Evolutionary conservation across 2,329 filamentous ascomycete species (phyloP).

Genomic region (Colletotrichum simmondsii): DNA sequence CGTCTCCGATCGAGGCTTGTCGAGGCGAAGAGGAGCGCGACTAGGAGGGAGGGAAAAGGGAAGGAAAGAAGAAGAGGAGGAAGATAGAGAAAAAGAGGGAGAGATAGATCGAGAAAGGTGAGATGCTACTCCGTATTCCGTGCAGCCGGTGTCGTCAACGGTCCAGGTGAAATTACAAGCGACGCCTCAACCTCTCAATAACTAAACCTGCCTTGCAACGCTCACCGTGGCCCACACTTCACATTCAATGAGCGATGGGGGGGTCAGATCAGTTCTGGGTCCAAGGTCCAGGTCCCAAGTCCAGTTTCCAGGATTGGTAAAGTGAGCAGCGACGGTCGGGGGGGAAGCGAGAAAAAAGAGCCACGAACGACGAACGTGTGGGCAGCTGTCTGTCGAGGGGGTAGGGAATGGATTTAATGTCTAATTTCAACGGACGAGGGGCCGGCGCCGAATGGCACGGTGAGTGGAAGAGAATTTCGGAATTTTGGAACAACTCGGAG

Average conservation of each 20-base stretch:
- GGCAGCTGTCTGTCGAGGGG: conserved; percentile 4
- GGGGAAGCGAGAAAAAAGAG: not conserved
- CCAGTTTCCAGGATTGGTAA: conserved; percentile 18
- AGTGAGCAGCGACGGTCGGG: conserved; percentile 9
- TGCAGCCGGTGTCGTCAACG: conserved; percentile 25
- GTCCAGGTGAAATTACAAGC: conserved; percentile 32
- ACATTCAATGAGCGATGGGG: conserved; percentile 16
- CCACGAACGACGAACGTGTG: conserved; percentile 13
- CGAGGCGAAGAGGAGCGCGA: conserved; percentile 25
- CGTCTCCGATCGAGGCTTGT: conserved; percentile 34
- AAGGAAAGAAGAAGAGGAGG: conserved; percentile 13
- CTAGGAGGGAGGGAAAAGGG: conserved; percentile 11
- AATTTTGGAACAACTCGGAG: not conserved
- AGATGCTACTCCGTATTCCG: not conserved
- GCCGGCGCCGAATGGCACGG: conserved; percentile 19
- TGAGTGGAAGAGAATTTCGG: conserved; percentile 7
- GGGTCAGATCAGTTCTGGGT: conserved; percentile 27
- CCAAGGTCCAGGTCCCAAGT: conserved; percentile 20
- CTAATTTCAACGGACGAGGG: conserved; percentile 33
- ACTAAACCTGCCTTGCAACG: conserved; percentile 16
- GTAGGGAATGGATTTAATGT: not conserved
- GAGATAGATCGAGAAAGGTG: conserved; percentile 7
- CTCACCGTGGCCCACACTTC: conserved; percentile 23
- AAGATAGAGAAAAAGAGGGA: conserved; percentile 9
- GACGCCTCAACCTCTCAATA: conserved; percentile 20